Evolutionary conservation across 176 grass and related monocot genomes (phyloP).

Genomic region (Pontederia paniculata): DNA sequence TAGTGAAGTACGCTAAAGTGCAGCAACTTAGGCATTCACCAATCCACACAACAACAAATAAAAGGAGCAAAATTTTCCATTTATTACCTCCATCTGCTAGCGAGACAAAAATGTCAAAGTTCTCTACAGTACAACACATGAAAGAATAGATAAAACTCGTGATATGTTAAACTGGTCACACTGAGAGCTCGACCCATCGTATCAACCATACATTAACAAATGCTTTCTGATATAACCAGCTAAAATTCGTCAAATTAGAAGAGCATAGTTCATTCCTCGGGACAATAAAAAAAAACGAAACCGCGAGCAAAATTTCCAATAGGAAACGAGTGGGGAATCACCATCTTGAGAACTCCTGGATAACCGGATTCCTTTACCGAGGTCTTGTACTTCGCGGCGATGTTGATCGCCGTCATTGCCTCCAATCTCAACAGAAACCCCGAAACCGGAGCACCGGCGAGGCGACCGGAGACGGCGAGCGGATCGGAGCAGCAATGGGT

Average conservation of each 20-base stretch:
- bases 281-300: background rate
- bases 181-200: too few species aligned
- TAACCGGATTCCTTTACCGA: slow-evolving; percentile 66
- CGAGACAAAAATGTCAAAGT: too few species aligned
- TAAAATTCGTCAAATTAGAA: background rate
- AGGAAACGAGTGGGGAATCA: slow-evolving; percentile 6
- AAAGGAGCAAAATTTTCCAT: too few species aligned
- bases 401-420: slow-evolving; percentile 31
- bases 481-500: too few species aligned
- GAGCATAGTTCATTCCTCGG: background rate
- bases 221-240: too few species aligned
- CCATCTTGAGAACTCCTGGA: slow-evolving; percentile 76
- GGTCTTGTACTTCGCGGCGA: slow-evolving; percentile 71
- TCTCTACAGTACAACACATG: too few species aligned
- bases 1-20: background rate
- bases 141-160: too few species aligned
- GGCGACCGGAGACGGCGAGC: background rate
- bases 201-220: too few species aligned
- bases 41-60: background rate
- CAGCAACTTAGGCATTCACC: background rate
- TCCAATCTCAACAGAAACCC: background rate
- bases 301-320: background rate
- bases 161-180: too few species aligned
- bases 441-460: background rate
- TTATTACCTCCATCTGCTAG: too few species aligned